Conservation (phyloP, 805 yeast genomes). For the Alloascoidea hylecoeti region DNA sequence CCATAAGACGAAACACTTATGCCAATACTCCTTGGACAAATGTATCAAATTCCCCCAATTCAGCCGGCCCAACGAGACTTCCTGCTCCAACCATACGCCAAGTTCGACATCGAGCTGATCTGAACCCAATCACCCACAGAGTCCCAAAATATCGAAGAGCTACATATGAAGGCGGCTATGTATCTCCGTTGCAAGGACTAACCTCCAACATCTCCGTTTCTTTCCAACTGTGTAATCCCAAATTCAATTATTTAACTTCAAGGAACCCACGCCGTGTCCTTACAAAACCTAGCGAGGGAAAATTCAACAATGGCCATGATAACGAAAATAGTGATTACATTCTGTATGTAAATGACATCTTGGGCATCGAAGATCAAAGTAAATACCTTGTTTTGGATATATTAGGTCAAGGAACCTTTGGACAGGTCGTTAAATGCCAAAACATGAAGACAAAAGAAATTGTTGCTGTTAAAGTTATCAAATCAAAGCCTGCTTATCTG, state of each 20-base stretch:
- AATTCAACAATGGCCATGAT: slow-evolving; percentile 70
- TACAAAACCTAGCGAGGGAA: slow-evolving; percentile 85
- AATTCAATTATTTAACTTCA: slow-evolving; percentile 66
- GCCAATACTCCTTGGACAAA: not conserved
- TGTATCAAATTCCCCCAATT: not conserved
- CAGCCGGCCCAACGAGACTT: not conserved
- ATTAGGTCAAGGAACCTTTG: slow-evolving; percentile 94
- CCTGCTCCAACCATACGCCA: not conserved
- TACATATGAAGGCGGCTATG: slow-evolving; percentile 22
- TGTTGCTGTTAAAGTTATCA: slow-evolving; percentile 89
- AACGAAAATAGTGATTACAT: slow-evolving; percentile 86
- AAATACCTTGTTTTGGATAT: slow-evolving; percentile 79
- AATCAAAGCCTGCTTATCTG: slow-evolving; percentile 80
- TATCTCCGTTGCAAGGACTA: slow-evolving; percentile 72
- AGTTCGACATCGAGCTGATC: not conserved
- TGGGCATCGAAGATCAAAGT: slow-evolving; percentile 39
- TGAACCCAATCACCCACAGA: not conserved
- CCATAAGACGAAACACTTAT: not conserved
- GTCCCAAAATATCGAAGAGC: not conserved
- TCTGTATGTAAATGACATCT: slow-evolving; percentile 82
- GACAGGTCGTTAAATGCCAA: slow-evolving; percentile 95
- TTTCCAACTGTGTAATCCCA: slow-evolving; percentile 74
- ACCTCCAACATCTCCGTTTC: slow-evolving; percentile 69
- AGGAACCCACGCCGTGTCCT: slow-evolving; percentile 86
- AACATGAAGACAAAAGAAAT: slow-evolving; percentile 65